Conservation (phyloP, 2,329 filamentous ascomycete species). For the Penicillium sp. region DNA sequence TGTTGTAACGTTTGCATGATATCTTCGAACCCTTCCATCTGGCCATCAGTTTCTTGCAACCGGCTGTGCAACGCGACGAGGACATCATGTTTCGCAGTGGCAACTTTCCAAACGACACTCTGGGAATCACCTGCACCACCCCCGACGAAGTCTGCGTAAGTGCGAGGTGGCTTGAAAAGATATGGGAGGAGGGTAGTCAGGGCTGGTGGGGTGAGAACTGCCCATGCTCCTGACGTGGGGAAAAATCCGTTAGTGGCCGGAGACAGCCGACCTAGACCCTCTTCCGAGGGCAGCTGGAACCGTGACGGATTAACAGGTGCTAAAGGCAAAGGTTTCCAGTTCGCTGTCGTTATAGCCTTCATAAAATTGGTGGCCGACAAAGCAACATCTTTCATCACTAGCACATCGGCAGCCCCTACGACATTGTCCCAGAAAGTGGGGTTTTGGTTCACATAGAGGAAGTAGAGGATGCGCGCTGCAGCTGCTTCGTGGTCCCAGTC, state of each 20-base stretch:
- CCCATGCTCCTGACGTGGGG: constrained; percentile 48
- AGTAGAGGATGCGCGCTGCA: constrained; percentile 55
- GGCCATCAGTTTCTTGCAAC: constrained; percentile 39
- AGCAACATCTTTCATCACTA: constrained; percentile 57
- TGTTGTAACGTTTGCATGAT: constrained; percentile 40
- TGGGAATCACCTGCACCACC: constrained; percentile 55
- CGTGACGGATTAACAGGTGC: constrained; percentile 25
- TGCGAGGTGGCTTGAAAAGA: constrained; percentile 55
- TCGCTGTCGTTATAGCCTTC: constrained; percentile 52
- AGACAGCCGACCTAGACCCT: constrained; percentile 36
- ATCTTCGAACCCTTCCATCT: constrained; percentile 37
- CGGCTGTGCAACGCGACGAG: constrained; percentile 49
- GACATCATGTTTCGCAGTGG: constrained; percentile 57
- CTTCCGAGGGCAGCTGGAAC: constrained; percentile 43
- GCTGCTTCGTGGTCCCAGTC: constrained; percentile 48
- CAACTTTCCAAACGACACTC: constrained; percentile 57
- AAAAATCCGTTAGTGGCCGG: constrained; percentile 35
- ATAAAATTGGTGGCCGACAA: constrained; percentile 55
- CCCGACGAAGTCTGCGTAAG: constrained; percentile 58
- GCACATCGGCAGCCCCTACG: constrained; percentile 52
- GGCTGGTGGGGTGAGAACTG: constrained; percentile 52
- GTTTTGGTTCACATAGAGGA: constrained; percentile 52
- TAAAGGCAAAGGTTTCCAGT: constrained; percentile 48
- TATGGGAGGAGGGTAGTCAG: constrained; percentile 54
- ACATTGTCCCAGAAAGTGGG: constrained; percentile 53